Conservation (phyloP, 768 basidiomycete species). For the Gelatoporia subvermispora region DNA sequence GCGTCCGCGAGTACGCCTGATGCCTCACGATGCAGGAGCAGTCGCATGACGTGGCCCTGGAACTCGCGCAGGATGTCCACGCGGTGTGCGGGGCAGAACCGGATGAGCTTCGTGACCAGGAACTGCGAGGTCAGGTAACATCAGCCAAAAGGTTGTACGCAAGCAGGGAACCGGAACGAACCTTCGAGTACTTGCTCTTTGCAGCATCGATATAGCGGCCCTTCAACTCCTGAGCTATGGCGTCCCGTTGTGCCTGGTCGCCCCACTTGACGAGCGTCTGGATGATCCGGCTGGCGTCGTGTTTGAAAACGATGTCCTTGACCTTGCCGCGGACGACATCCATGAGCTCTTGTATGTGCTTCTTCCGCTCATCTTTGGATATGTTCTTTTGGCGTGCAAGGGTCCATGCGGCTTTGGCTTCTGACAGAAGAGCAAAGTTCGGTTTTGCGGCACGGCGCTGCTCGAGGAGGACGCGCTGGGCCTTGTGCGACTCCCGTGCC, state of each 20-base stretch:
- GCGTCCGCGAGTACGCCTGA: slow-evolving; percentile 80
- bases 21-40: slow-evolving; percentile 83
- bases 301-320: slow-evolving; percentile 83
- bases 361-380: slow-evolving; percentile 63
- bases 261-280: slow-evolving; percentile 83
- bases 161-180: slow-evolving; percentile 23
- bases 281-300: slow-evolving; percentile 85
- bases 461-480: slow-evolving; percentile 58
- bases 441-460: slow-evolving; percentile 77
- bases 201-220: slow-evolving; percentile 74
- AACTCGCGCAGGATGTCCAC: slow-evolving; percentile 75
- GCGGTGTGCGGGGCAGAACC: slow-evolving; percentile 70
- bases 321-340: slow-evolving; percentile 73
- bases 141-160: not conserved
- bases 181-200: slow-evolving; percentile 90
- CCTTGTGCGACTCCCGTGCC: slow-evolving; percentile 65
- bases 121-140: slow-evolving; percentile 42
- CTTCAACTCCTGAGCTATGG: slow-evolving; percentile 79
- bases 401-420: slow-evolving; percentile 78
- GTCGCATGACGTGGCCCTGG: slow-evolving; percentile 65
- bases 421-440: slow-evolving; percentile 59
- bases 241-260: slow-evolving; percentile 64
- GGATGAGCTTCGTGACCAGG: slow-evolving; percentile 74
- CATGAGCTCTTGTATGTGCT: slow-evolving; percentile 73
- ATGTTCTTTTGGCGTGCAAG: slow-evolving; percentile 71